Conservation (phyloP, 1,139 yeast species). For the Suhomyces bolitotheri region DNA sequence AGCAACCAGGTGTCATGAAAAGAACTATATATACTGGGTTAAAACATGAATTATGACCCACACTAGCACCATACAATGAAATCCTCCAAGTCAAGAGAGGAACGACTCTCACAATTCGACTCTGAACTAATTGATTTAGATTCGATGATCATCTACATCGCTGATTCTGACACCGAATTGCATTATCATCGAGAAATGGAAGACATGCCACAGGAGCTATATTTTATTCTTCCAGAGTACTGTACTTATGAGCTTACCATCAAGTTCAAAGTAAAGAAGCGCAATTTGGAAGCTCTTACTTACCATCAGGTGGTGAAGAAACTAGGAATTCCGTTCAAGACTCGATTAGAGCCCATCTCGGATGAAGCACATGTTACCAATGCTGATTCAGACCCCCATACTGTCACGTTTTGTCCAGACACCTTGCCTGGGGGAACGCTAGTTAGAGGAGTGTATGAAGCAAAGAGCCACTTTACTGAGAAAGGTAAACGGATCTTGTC, state of each 20-base stretch:
- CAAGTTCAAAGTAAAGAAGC: slow-evolving; percentile 27
- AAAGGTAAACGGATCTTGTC: slow-evolving; percentile 27
- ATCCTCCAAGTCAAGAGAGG: slow-evolving; percentile 15
- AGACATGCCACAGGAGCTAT: slow-evolving; percentile 28
- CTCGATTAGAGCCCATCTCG: slow-evolving; percentile 25
- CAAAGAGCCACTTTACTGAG: slow-evolving; percentile 29
- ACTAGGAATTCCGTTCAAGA: slow-evolving; percentile 31
- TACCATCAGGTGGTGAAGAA: slow-evolving; percentile 39
- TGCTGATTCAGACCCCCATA: slow-evolving; percentile 18
- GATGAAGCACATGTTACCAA: slow-evolving; percentile 23
- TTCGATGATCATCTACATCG: slow-evolving; percentile 30
- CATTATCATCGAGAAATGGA: slow-evolving; percentile 30
- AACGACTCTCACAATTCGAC: slow-evolving; percentile 21
- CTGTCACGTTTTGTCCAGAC: slow-evolving; percentile 31
- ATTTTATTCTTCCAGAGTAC: slow-evolving; percentile 34
- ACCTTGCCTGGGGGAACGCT: slow-evolving; percentile 38
- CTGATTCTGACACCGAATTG: slow-evolving; percentile 26
- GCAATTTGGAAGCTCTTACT: slow-evolving; percentile 26
- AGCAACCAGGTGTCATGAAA: background rate
- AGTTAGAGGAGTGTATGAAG: slow-evolving; percentile 35
- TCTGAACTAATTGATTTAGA: slow-evolving; percentile 28
- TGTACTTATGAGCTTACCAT: slow-evolving; percentile 33
- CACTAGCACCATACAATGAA: too few species aligned
- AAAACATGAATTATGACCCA: too few species aligned
- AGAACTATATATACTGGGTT: too few species aligned